phyloP scores from a whole-genome alignment of 495 filamentous ascomycete genomes.

The Penicillium maclennaniae region DNA sequence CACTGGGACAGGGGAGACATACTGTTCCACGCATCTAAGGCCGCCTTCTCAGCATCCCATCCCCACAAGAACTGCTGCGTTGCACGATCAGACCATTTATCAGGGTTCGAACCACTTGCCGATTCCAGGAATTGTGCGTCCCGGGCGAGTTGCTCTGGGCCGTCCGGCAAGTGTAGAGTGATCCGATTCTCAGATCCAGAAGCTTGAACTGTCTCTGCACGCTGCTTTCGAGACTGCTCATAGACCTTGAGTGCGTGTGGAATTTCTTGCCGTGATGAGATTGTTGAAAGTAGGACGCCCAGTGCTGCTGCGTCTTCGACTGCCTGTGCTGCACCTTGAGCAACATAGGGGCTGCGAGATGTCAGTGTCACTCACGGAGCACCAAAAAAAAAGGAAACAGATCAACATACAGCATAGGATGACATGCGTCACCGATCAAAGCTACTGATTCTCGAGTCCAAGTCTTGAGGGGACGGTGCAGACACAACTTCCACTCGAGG shows the following conservation, averaged over 20 bases:
- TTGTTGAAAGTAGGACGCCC: constrained; percentile 42
- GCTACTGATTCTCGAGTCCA: constrained; percentile 58
- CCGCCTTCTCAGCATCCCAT: constrained; percentile 45
- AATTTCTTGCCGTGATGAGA: constrained; percentile 37
- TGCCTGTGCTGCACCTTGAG: constrained; percentile 51
- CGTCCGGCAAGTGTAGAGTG: constrained; percentile 53
- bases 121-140: constrained; percentile 44
- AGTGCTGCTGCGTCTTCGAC: constrained; percentile 55
- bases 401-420: constrained; percentile 54
- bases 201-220: constrained; percentile 49
- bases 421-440: constrained; percentile 65
- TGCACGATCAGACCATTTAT: constrained; percentile 49
- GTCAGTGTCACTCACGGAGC: constrained; percentile 2
- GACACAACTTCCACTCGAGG: constrained; percentile 63
- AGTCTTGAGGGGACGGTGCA: constrained; percentile 49
- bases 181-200: constrained; percentile 49
- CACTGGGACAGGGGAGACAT: constrained; percentile 7
- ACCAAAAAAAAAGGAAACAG: not conserved
- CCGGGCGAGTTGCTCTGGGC: constrained; percentile 46
- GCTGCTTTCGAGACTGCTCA: constrained; percentile 45
- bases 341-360: constrained; percentile 36
- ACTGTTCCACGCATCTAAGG: constrained; percentile 41
- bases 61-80: constrained; percentile 46
- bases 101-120: constrained; percentile 35
- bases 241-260: constrained; percentile 43